phyloP scores from a whole-genome alignment of 768 basidiomycete genomes.

The Clitopilus hobsonii region DNA sequence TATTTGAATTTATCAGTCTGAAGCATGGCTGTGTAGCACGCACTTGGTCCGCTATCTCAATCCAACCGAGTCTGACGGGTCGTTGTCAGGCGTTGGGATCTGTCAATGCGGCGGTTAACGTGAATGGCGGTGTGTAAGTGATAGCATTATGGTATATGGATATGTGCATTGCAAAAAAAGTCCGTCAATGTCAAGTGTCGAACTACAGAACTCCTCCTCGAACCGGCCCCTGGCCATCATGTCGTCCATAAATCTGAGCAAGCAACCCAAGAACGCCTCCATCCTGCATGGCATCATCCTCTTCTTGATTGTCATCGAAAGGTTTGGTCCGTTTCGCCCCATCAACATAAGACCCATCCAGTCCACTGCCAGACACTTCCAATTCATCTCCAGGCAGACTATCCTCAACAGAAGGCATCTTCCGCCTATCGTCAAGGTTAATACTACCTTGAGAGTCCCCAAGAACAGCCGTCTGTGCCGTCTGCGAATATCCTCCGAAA shows the following conservation, averaged over 20 bases:
- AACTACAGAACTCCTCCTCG: slow-evolving; percentile 35
- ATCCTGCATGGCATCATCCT: slow-evolving; percentile 67
- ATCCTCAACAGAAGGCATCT: slow-evolving; percentile 4
- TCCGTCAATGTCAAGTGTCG: not conserved
- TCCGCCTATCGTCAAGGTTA: slow-evolving; percentile 4
- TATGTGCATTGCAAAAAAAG: not conserved
- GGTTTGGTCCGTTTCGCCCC: slow-evolving; percentile 41
- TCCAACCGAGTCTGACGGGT: too few species aligned
- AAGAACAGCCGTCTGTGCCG: slow-evolving; percentile 68
- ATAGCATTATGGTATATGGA: not conserved
- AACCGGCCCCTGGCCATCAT: slow-evolving; percentile 36
- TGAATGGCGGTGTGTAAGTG: not conserved
- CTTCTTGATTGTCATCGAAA: slow-evolving; percentile 42
- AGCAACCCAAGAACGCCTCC: slow-evolving; percentile 82
- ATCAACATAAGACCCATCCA: slow-evolving; percentile 78
- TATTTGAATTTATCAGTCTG: too few species aligned
- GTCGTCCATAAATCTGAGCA: slow-evolving; percentile 79
- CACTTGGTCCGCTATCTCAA: too few species aligned
- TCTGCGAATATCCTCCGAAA: slow-evolving; percentile 39
- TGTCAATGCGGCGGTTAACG: too few species aligned
- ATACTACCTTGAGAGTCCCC: slow-evolving; percentile 73
- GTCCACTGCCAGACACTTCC: slow-evolving; percentile 46
- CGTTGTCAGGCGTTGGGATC: too few species aligned
- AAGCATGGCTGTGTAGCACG: too few species aligned
- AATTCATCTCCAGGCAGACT: slow-evolving; percentile 43